These are phyloP conservation scores for Lichtheimia ramosa DNA, from an alignment of 371 early-diverging fungal species.

Conservation along the genomic window DNA sequence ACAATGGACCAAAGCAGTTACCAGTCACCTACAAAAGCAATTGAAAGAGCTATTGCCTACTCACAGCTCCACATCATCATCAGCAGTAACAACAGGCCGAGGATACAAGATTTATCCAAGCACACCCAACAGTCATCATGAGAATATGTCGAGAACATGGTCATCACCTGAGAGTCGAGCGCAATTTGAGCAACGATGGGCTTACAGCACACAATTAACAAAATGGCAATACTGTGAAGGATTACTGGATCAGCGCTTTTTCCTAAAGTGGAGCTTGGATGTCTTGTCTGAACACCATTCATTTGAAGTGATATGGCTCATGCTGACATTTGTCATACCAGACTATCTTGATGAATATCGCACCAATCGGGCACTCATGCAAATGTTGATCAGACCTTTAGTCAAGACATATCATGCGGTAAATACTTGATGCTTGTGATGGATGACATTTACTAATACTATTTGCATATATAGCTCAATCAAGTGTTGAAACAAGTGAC, in stretches of 20 bases:
- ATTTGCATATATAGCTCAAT: constrained; percentile 5
- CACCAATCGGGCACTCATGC: constrained; percentile 67
- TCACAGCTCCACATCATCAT: constrained; percentile 23
- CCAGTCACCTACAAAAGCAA: constrained; percentile 41
- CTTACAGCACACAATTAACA: constrained; percentile 62
- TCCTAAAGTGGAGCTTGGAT: constrained; percentile 64
- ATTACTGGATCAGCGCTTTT: constrained; percentile 67
- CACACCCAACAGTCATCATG: constrained; percentile 23
- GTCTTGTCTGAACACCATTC: constrained; percentile 46
- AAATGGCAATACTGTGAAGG: constrained; percentile 76
- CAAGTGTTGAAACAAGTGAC: constrained; percentile 5
- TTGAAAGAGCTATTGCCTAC: constrained; percentile 44
- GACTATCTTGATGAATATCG: constrained; percentile 70
- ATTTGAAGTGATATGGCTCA: constrained; percentile 64
- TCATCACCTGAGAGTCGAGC: constrained; percentile 50
- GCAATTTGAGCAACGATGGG: constrained; percentile 61
- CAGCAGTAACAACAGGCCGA: constrained; percentile 15
- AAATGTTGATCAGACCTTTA: constrained; percentile 62
- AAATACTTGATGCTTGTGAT: constrained; percentile 14
- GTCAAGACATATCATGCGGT: constrained; percentile 58
- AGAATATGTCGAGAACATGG: constrained; percentile 47
- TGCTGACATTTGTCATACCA: constrained; percentile 61
- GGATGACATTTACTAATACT: not conserved
- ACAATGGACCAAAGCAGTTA: constrained; percentile 42
- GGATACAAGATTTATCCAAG: constrained; percentile 25